Evolutionary conservation across 345 rosid genomes (phyloP).

Genomic region (Nephelium lappaceum): DNA sequence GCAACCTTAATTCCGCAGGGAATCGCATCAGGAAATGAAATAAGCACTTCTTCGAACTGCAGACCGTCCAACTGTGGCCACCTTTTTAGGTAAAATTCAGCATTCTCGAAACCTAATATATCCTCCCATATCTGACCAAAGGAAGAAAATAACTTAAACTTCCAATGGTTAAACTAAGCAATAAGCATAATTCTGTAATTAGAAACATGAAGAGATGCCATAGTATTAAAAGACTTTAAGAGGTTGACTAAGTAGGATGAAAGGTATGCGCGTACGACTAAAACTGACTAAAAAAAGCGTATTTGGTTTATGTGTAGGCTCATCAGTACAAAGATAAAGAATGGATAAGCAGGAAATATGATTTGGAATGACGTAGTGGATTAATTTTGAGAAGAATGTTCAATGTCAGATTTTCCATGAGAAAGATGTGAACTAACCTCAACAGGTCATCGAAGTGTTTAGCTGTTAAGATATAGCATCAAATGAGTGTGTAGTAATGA

Average conservation of each 20-base stretch:
- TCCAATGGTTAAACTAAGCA: not conserved
- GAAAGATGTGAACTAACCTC: not conserved
- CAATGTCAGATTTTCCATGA: not conserved
- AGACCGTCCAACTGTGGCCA: conserved; percentile 87
- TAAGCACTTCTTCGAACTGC: conserved; percentile 67
- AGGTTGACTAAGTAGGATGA: not conserved
- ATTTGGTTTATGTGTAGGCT: not conserved
- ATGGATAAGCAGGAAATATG: not conserved
- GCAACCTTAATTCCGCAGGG: conserved; percentile 93
- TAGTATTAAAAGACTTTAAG: not conserved
- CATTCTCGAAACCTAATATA: conserved; percentile 89
- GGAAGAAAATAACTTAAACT: not conserved
- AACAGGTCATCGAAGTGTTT: not conserved
- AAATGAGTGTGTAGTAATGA: not conserved
- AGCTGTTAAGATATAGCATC: not conserved
- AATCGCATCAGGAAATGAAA: conserved; percentile 85
- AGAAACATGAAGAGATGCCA: not conserved
- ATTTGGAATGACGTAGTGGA: not conserved
- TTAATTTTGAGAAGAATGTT: not conserved
- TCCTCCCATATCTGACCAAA: conserved; percentile 88
- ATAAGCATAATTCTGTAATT: not conserved
- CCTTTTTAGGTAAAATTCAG: conserved; percentile 83
- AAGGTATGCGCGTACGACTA: not conserved
- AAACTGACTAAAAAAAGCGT: not conserved
- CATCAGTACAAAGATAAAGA: not conserved